Evolutionary conservation across 345 rosid genomes (phyloP), one percentile per base, ranked within the genome.

Genomic region (Hirschfeldia incana): DNA sequence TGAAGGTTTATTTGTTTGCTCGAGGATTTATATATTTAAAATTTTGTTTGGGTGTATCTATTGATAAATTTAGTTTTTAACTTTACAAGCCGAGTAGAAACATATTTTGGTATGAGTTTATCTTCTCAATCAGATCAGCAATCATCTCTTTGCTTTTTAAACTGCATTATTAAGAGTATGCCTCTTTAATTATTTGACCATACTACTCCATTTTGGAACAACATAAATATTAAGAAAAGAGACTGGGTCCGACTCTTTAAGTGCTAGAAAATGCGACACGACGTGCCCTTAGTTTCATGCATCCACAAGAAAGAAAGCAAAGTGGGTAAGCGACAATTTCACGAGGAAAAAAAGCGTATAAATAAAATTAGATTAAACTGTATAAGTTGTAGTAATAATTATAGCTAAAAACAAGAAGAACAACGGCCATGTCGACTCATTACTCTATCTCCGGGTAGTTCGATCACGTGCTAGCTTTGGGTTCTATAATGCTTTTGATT

Each of bases 401-500:
- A 65, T 13, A 39, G 67, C 12, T 57, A 57, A 72, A 60, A 73
- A 21, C 5, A 73, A 49, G 36, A 3, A 28, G 63, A 73, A 61
- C 74, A 79, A 73, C 70, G 74, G 75, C 75, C 82, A 73, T 62
- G 49, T 73, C 46, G 79, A 80, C 66, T 80, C 76, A 74, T 68
- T 53, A 63, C 65, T 60, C 67, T 69, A 27, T 69, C 82, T 33
- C 72, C 28, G 81, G 70, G 70, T 72, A 61, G 37, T 78, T 39
- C 49, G 85, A 86, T 84, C 90, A 89, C 91, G 93, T 89, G 89
- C 90, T 26, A n/a, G 55, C 84, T 73, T 81, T 58, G 86, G 84
- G 83, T 78, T 82, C 83, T 75, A 53, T 74, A 49, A 70, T 69
- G 16, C 30, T 68, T 67, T 61, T 63, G 6, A 1, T 26, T 32